phyloP scores from a whole-genome alignment of 305 asterid species.

The Fraxinus platypoda region DNA sequence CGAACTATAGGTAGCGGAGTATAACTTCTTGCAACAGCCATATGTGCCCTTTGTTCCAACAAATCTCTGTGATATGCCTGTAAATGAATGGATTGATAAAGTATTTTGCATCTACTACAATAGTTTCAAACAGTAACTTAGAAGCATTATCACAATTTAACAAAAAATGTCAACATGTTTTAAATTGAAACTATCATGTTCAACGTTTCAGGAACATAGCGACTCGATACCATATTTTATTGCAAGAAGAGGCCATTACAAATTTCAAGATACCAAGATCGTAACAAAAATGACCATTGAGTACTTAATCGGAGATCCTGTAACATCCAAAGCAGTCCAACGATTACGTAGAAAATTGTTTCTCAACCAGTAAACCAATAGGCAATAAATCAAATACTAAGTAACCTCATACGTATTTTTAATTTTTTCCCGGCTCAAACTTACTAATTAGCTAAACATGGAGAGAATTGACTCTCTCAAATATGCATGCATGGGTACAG shows the following conservation, averaged over 20 bases:
- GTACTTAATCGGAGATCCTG: not conserved
- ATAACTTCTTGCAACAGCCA: constrained; percentile 36
- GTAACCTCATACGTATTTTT: not conserved
- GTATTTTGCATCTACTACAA: not conserved
- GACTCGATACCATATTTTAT: not conserved
- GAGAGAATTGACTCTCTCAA: not conserved
- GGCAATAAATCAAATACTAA: not conserved
- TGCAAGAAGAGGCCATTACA: not conserved
- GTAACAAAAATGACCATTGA: not conserved
- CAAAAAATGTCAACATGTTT: not conserved
- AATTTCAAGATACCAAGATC: not conserved
- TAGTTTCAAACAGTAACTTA: not conserved
- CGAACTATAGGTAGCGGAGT: constrained; percentile 33
- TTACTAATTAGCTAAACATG: not conserved
- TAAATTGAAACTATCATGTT: not conserved
- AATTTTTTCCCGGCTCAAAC: not conserved
- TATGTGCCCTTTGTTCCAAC: constrained; percentile 58
- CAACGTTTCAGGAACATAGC: not conserved
- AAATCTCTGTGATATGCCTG: constrained; percentile 90
- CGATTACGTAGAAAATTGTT: not conserved
- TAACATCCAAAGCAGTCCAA: not conserved
- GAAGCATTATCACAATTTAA: not conserved
- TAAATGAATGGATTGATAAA: constrained; percentile 15
- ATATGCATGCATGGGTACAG: not conserved
- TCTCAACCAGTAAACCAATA: not conserved